Percentiles rank a stretch among this genome's conserved stretches.
Evolutionary conservation across 768 basidiomycete genomes (phyloP).

Genomic region (Daedaleopsis sinensis): DNA sequence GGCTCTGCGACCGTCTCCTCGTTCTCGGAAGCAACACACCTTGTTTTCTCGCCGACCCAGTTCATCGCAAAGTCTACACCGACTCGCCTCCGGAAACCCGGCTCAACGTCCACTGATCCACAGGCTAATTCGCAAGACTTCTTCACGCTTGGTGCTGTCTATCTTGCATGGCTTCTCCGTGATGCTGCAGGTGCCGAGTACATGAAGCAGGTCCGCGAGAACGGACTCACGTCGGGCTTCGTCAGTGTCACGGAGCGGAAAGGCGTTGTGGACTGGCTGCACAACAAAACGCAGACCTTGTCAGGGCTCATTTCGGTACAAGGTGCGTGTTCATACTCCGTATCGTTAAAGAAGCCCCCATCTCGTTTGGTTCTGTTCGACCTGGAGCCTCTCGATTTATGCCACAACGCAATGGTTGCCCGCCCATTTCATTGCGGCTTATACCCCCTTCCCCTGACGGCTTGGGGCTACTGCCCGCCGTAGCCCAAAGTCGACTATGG

Average conservation of each 20-base stretch:
- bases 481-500: too few relatives aligned
- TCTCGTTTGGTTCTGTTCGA: too few relatives aligned
- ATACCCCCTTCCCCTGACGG: too few relatives aligned
- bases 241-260: conserved; percentile 90
- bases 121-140: conserved; percentile 51
- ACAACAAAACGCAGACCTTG: conserved; percentile 47
- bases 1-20: conserved; percentile 42
- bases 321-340: conserved; percentile 9
- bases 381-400: too few relatives aligned
- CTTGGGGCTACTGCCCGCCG: too few relatives aligned
- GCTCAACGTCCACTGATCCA: conserved; percentile 44
- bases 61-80: conserved; percentile 71
- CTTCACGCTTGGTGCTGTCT: conserved; percentile 80
- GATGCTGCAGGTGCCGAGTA: conserved; percentile 84
- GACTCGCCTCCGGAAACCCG: conserved; percentile 79
- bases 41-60: conserved; percentile 55
- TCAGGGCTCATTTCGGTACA: conserved; percentile 7
- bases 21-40: conserved; percentile 62
- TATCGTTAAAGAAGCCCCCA: too few relatives aligned
- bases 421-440: too few relatives aligned
- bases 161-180: conserved; percentile 79
- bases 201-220: conserved; percentile 81
- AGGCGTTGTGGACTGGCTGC: conserved; percentile 83
- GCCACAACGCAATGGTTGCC: too few relatives aligned
- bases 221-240: conserved; percentile 71